Base-by-base conservation (phyloP, 805 yeast species). In the Candida gorgasii region DNA sequence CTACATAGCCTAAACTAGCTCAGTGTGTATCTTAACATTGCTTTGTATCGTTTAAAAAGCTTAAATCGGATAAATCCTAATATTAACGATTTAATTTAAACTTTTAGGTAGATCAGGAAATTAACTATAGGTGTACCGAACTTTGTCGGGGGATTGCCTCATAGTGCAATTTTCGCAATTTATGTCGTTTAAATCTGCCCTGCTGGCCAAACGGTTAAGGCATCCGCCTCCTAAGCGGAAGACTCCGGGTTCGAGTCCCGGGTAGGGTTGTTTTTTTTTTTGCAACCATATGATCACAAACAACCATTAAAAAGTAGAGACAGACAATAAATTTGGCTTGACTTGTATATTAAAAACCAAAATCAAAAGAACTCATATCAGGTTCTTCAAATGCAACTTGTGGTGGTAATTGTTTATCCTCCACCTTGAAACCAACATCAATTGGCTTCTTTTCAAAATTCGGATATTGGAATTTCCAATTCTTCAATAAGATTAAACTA, bases 351-450 rank as follows among this genome's bases (percentile, higher is more conserved):
- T 47, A 58, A 45, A 55, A 59, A 6, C 63, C 64, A 45, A 83
- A 84, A 40, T 73, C 74, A 53, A 83, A 84, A 0, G 87, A 75
- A 57, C 84, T 80, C 89, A 85, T 82, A 54, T 85, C 89, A 0
- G 90, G 88, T 53, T 84, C 90, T 44, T 73, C 75, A 57, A 81
- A 82, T 26, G 75, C 77, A 2, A 70, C 59, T n/a, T 69, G 65
- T 3, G 84, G 82, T 1, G 84, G 80, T 27, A 28, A 27, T 28
- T 28, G 28, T 24, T 41, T 41, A 20, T 38, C 36, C 15, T 17
- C 22, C 26, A 27, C 22, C 18, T 31, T 17, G 19, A 41, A 24
- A 3, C 40, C 30, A 29, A 26, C 40, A 14, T 31, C 36, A 7
- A 34, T 33, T 12, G 40, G 35, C 12, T 33, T 33, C 33, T 39